Conservation (phyloP, 352 stramenopile genomes). For the Pythium aristosporum region DNA sequence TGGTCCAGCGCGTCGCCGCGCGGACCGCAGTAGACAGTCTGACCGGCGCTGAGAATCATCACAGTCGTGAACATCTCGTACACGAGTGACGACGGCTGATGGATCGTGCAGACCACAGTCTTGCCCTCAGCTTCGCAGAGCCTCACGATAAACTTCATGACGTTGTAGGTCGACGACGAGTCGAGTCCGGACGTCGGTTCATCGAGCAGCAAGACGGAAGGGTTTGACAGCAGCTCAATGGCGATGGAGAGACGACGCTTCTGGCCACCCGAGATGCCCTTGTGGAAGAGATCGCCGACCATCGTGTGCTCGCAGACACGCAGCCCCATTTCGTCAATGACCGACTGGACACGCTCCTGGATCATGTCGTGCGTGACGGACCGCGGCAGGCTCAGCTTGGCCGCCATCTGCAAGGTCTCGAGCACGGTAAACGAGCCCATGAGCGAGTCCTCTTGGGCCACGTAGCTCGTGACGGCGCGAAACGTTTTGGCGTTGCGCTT, state of each 20-base stretch:
- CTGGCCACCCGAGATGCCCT: slow-evolving; percentile 87
- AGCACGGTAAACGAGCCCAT: slow-evolving; percentile 66
- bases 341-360: slow-evolving; percentile 56
- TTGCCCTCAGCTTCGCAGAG: slow-evolving; percentile 46
- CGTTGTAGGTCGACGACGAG: slow-evolving; percentile 79
- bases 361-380: slow-evolving; percentile 39
- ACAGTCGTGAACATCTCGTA: slow-evolving; percentile 75
- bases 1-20: slow-evolving; percentile 49
- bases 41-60: slow-evolving; percentile 56
- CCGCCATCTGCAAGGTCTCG: slow-evolving; percentile 65
- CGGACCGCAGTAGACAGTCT: slow-evolving; percentile 89
- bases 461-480: slow-evolving; percentile 58
- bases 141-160: slow-evolving; percentile 79
- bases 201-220: slow-evolving; percentile 93
- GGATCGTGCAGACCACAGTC: slow-evolving; percentile 82
- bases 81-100: slow-evolving; percentile 80
- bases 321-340: slow-evolving; percentile 71
- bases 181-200: slow-evolving; percentile 93
- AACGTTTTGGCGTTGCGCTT: slow-evolving; percentile 39
- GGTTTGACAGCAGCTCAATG: slow-evolving; percentile 92
- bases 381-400: slow-evolving; percentile 45
- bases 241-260: slow-evolving; percentile 92
- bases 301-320: slow-evolving; percentile 49
- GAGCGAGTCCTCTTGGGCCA: slow-evolving; percentile 59
- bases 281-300: slow-evolving; percentile 86